A percentile compares a stretch with the other conserved stretches of the same genome.
These are phyloP conservation scores for Panellus pusillus DNA, from an alignment of 768 basidiomycete genomes.

Conservation along the genomic window DNA sequence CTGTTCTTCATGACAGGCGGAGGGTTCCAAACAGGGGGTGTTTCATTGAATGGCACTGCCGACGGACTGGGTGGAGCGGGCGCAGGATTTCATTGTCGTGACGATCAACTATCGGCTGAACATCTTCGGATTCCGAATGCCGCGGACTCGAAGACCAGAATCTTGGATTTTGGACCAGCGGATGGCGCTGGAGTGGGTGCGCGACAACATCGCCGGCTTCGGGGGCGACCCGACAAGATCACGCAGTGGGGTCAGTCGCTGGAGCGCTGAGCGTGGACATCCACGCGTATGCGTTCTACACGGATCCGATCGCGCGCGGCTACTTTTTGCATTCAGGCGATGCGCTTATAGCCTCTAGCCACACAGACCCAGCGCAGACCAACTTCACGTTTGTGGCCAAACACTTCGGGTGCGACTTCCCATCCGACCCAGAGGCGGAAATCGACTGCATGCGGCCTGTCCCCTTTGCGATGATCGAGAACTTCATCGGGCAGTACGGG, in stretches of 20 bases:
- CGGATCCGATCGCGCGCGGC: constrained; percentile 12
- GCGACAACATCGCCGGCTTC: constrained; percentile 23
- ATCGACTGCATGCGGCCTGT: constrained; percentile 17
- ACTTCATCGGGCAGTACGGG: constrained; percentile 15
- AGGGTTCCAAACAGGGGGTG: constrained; percentile 10
- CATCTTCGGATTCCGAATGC: constrained; percentile 15
- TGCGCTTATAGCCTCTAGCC: background rate
- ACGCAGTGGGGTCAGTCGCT: constrained; percentile 25
- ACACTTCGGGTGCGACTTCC: constrained; percentile 13
- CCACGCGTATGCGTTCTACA: constrained; percentile 7
- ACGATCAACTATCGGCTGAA: constrained; percentile 19
- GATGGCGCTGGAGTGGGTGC: constrained; percentile 28
- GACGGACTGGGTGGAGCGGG: constrained; percentile 15
- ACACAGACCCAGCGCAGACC: background rate
- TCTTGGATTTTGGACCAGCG: constrained; percentile 31
- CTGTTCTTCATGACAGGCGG: constrained; percentile 17
- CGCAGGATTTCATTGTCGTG: constrained; percentile 16
- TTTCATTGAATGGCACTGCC: constrained; percentile 18
- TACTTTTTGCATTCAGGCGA: constrained; percentile 12
- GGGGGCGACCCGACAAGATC: constrained; percentile 31
- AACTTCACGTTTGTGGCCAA: constrained; percentile 17
- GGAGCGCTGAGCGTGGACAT: constrained; percentile 2
- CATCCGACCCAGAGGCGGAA: background rate
- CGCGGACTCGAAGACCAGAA: constrained; percentile 24
- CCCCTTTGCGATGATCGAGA: constrained; percentile 6